Percentiles rank a stretch among this genome's conserved stretches.
These are phyloP conservation scores for Balamuthia mandrillaris DNA, from an alignment of 208 protist species.

Conservation along the genomic window DNA sequence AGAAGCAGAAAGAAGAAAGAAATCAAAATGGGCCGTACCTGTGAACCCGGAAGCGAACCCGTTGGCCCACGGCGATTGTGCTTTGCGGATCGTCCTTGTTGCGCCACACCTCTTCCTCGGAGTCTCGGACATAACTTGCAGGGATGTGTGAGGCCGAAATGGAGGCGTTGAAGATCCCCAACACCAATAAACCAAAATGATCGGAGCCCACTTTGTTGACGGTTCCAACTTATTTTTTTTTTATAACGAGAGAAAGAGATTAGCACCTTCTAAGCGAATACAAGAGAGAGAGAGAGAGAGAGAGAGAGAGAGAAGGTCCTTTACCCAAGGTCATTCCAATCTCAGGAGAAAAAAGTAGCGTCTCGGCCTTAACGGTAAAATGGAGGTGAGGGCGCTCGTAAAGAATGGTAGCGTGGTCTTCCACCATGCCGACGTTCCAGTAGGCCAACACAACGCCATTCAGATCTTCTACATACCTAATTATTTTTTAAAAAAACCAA, in stretches of 20 bases:
- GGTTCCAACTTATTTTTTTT: not conserved
- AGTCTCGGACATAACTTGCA: too few species aligned
- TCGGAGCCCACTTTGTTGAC: constrained; percentile 29
- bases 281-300: not conserved
- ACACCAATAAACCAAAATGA: not conserved
- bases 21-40: too few species aligned
- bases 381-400: constrained; percentile 8
- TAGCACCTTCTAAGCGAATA: not conserved
- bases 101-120: too few species aligned
- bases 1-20: too few species aligned
- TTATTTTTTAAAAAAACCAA: too few species aligned
- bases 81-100: too few species aligned
- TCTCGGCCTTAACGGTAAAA: not conserved
- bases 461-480: too few species aligned
- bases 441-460: not conserved
- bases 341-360: not conserved
- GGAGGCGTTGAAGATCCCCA: not conserved
- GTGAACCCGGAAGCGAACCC: not conserved
- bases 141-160: too few species aligned
- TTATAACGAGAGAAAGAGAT: not conserved
- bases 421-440: not conserved
- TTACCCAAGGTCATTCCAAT: not conserved
- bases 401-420: not conserved
- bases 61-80: not conserved
- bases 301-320: not conserved